A percentile compares a stretch with the other conserved stretches of the same genome.
Evolutionary conservation across 2,329 filamentous ascomycete species (phyloP).

Genomic region (Sporothrix pseudoabietina): DNA sequence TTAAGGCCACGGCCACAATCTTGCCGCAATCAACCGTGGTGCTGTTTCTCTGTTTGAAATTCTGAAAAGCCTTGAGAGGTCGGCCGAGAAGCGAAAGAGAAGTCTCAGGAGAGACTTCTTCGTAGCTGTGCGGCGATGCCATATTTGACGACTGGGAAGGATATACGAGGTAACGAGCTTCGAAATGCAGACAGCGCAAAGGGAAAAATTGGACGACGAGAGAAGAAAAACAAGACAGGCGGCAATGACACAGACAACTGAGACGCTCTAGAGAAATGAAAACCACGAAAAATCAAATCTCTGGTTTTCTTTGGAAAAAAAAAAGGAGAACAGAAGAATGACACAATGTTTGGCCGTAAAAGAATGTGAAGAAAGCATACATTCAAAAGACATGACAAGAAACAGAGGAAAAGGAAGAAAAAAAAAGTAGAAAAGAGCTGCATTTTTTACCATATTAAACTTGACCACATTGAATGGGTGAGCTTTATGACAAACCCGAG

Average conservation of each 20-base stretch:
- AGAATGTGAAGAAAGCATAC: not conserved
- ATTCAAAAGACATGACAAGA: not conserved
- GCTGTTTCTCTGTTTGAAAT: not conserved
- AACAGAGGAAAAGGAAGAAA: not conserved
- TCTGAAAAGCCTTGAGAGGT: not conserved
- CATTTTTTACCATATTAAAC: not conserved
- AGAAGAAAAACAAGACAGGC: too few relatives aligned
- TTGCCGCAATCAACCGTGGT: not conserved
- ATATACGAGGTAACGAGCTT: too few relatives aligned
- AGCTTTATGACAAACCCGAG: not conserved
- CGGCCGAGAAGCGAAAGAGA: too few relatives aligned
- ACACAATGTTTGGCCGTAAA: not conserved
- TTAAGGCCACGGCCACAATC: not conserved
- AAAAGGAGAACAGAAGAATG: not conserved
- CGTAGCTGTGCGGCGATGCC: not conserved
- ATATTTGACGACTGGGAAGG: not conserved
- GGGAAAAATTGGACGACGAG: too few relatives aligned
- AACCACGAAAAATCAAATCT: too few relatives aligned
- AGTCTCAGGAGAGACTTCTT: not conserved
- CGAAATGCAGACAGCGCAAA: too few relatives aligned
- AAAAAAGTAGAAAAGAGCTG: not conserved
- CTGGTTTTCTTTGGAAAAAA: not conserved
- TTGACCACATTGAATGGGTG: not conserved
- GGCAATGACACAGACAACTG: too few relatives aligned
- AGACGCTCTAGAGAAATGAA: too few relatives aligned